Percentiles rank a stretch among this genome's conserved stretches.
Evolutionary conservation across 2,329 filamentous ascomycete genomes (phyloP).

Genomic region (Trichoderma semiorbis): DNA sequence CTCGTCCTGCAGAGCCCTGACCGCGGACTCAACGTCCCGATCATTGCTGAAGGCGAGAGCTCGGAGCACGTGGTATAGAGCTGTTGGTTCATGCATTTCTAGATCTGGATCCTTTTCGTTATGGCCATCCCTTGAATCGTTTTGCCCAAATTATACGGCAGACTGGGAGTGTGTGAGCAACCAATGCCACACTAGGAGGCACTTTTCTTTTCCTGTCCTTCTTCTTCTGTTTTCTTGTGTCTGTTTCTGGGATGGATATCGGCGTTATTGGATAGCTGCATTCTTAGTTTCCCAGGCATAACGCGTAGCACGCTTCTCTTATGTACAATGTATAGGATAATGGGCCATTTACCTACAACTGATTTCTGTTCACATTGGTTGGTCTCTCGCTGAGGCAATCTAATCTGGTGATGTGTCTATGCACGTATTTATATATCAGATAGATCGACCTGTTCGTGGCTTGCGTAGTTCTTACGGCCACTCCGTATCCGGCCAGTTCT

Average conservation of each 20-base stretch:
- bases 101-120: constrained; percentile 17
- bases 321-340: constrained; percentile 13
- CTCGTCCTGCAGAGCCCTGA: constrained; percentile 91
- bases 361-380: not conserved
- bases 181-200: not conserved
- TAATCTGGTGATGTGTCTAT: not conserved
- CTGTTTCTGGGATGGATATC: not conserved
- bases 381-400: not conserved
- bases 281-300: constrained; percentile 3
- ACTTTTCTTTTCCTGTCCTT: not conserved
- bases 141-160: not conserved
- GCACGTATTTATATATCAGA: not conserved
- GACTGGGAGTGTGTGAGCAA: not conserved
- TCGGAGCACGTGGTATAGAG: constrained; percentile 70
- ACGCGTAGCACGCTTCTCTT: constrained; percentile 21
- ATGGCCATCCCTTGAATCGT: not conserved
- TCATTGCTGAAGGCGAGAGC: constrained; percentile 82
- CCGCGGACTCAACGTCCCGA: constrained; percentile 74
- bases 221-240: not conserved
- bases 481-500: not conserved
- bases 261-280: constrained; percentile 15
- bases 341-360: not conserved
- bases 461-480: not conserved
- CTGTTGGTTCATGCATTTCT: not conserved
- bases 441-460: not conserved